Conservation (phyloP, 495 filamentous ascomycete genomes). For the Aspergillus ostianus region DNA sequence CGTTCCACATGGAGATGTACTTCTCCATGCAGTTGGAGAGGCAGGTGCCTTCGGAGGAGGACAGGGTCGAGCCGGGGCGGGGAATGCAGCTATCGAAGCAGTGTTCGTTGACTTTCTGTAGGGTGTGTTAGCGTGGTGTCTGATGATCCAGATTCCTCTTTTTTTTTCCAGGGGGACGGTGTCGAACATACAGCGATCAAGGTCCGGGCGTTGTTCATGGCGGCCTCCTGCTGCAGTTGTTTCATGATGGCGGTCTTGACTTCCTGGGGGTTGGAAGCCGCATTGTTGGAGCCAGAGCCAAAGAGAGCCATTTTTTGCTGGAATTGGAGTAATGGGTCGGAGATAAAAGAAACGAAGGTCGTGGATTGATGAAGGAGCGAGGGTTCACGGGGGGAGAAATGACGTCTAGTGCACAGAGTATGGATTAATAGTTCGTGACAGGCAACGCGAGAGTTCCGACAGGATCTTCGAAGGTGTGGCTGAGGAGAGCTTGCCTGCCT, state of each 20-base stretch:
- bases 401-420: too few species aligned
- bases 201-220: constrained; percentile 68
- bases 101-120: constrained; percentile 91
- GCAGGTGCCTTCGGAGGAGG: constrained; percentile 70
- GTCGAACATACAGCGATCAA: constrained; percentile 65
- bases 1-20: constrained; percentile 93
- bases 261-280: constrained; percentile 45
- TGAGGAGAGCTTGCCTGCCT: neutral
- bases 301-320: constrained; percentile 40
- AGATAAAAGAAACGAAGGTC: neutral
- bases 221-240: constrained; percentile 71
- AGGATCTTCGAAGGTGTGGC: neutral
- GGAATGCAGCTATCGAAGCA: constrained; percentile 94
- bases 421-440: neutral
- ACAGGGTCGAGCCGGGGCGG: constrained; percentile 75
- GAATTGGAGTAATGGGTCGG: neutral
- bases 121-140: constrained; percentile 6
- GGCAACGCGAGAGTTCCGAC: neutral
- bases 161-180: constrained; percentile 6
- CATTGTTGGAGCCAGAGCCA: constrained; percentile 30
- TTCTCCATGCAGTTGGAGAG: constrained; percentile 92
- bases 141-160: neutral
- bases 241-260: constrained; percentile 69
- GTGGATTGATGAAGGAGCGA: neutral
- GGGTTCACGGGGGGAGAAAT: neutral